Conservation (phyloP, 176 grass and related monocot genomes). For the Puccinellia tenuiflora region DNA sequence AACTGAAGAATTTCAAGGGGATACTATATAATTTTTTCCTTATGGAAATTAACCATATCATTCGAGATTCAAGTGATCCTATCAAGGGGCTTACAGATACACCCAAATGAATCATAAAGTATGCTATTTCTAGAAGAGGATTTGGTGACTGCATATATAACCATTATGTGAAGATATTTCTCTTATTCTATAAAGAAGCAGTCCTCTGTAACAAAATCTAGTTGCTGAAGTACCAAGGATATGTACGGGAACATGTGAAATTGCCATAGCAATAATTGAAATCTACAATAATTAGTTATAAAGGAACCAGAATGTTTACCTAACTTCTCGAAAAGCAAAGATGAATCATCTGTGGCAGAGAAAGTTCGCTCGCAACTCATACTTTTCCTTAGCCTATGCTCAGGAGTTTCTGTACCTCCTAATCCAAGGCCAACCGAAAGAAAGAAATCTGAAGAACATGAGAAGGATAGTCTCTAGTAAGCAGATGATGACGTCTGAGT, state of each 20-base stretch:
- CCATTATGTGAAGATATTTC: neutral
- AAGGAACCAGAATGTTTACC: constrained; percentile 35
- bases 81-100: neutral
- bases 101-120: neutral
- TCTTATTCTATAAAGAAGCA: neutral
- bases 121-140: neutral
- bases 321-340: constrained; percentile 69
- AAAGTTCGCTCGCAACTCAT: constrained; percentile 90
- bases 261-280: neutral
- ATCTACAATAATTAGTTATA: constrained; percentile 9
- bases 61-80: neutral
- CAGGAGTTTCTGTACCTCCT: constrained; percentile 77
- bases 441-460: constrained; percentile 79
- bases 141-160: neutral
- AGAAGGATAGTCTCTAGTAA: constrained; percentile 10
- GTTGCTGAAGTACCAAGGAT: neutral
- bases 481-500: neutral
- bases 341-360: constrained; percentile 45
- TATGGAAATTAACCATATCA: neutral
- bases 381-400: constrained; percentile 82
- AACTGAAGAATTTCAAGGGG: neutral
- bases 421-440: constrained; percentile 91
- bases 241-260: neutral
- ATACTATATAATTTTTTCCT: neutral
- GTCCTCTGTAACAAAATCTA: constrained; percentile 3